Base-by-base conservation (phyloP, 2,329 filamentous ascomycete genomes). In the Verticillium alfalfae region DNA sequence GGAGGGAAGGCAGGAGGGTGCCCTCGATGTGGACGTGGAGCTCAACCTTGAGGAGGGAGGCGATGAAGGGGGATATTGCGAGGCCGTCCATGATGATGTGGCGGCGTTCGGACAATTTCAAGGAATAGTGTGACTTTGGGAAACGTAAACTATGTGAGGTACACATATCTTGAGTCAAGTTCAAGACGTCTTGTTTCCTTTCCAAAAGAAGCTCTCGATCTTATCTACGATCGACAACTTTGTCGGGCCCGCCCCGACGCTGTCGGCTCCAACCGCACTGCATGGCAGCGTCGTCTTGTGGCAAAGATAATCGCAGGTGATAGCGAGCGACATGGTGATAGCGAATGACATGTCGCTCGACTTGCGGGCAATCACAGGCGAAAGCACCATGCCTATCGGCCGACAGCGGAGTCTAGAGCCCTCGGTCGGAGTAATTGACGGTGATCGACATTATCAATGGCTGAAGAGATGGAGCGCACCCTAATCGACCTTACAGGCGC, bases 1-100 rank as follows among this genome's bases (percentile, higher is more conserved):
- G 84, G 38, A 92, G 79, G 59, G 81, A 76, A 0, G 90, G 89
- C 38, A 87, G 86, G 39, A 94, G 81, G 12, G 88, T 88, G 60
- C 91, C 91, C 74, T 93, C 90, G 34, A 94, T 81, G 72, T 94
- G 91, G 60, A 93, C 84, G 75, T 93, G 90, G 70, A 93, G 90
- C 72, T 94, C 90, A 75, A 88, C 91, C 78, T 93, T 93, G 65
- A 90, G 90, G 34, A 93, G 82, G 26, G 81, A 81, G 58, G 78
- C 74, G 45, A 93, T 80, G 71, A 91, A 86, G 15, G 76, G 69
- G 39, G 70, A 72, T 36, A 74, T 66, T 22, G 62, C 62, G 10
- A 73, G 67, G 59, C 67, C 66, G 62, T 72, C 68, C 71, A 74
- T 74, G 31, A 7, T 65, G 61, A 10, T 34, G 26, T 34, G 9